phyloP scores from a whole-genome alignment of 495 filamentous ascomycete species.

The Podospora bellae-mahoneyi region DNA sequence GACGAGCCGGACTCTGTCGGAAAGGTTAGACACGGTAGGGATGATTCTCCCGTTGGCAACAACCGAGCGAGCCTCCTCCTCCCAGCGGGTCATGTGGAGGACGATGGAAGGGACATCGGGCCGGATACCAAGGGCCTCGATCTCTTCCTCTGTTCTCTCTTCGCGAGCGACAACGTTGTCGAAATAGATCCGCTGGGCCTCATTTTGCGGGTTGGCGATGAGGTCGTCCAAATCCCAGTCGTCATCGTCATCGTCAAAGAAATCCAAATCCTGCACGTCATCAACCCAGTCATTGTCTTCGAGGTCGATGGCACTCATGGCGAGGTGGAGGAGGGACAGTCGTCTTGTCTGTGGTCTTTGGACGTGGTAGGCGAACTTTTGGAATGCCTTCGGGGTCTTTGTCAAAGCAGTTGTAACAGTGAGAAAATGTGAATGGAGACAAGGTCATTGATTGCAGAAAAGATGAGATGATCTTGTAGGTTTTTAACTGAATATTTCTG shows the following conservation, averaged over 20 bases:
- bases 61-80: slow-evolving; percentile 5
- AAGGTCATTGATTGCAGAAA: not conserved
- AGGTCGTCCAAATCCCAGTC: slow-evolving; percentile 3
- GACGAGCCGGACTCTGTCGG: not conserved
- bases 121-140: slow-evolving; percentile 25
- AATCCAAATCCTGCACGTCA: not conserved
- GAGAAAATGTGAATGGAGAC: not conserved
- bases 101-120: slow-evolving; percentile 22
- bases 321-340: not conserved
- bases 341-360: not conserved
- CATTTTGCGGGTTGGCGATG: not conserved
- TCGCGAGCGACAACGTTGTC: slow-evolving; percentile 18
- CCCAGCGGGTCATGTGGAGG: slow-evolving; percentile 15
- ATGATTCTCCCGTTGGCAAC: slow-evolving; percentile 12
- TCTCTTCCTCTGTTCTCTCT: slow-evolving; percentile 23
- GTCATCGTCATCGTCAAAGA: not conserved
- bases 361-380: not conserved
- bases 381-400: not conserved
- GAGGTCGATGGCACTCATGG: not conserved
- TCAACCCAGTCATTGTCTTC: not conserved
- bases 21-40: not conserved
- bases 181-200: slow-evolving; percentile 10
- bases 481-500: not conserved
- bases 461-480: not conserved
- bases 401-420: not conserved